Evolutionary conservation across 2,329 filamentous ascomycete genomes (phyloP).

Genomic region (Dothiorella sarmentorum): DNA sequence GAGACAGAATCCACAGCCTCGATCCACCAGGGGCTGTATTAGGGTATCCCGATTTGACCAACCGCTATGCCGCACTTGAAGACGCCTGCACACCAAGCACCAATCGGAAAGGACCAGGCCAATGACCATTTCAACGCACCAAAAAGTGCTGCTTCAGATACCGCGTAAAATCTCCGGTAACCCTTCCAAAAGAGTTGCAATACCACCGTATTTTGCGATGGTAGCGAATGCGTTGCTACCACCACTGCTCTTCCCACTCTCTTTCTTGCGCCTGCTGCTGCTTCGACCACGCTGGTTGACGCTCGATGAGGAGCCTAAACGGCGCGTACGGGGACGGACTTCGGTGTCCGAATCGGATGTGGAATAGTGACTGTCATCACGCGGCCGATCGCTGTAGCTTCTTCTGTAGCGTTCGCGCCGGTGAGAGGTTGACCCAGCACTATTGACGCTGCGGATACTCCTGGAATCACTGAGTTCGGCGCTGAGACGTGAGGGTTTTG

Average conservation of each 20-base stretch:
- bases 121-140: neutral
- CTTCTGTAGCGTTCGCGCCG: neutral
- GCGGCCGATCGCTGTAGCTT: neutral
- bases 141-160: neutral
- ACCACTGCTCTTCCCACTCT: neutral
- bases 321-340: neutral
- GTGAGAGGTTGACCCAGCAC: neutral
- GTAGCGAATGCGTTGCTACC: slow-evolving; percentile 27
- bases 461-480: slow-evolving; percentile 1
- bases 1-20: neutral
- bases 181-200: slow-evolving; percentile 37
- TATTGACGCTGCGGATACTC: neutral
- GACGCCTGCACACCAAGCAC: neutral
- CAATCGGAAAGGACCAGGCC: neutral
- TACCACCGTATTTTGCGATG: slow-evolving; percentile 35
- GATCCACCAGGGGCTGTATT: neutral
- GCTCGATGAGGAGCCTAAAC: neutral
- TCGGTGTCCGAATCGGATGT: slow-evolving; percentile 7
- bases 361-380: neutral
- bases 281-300: slow-evolving; percentile 1
- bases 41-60: neutral
- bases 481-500: slow-evolving; percentile 19
- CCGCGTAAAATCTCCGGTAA: slow-evolving; percentile 16
- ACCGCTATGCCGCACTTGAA: neutral
- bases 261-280: slow-evolving; percentile 21